Percentiles rank a stretch among this genome's conserved stretches.
Evolutionary conservation across 1,139 yeast genomes (phyloP).

Genomic region (Geotrichum candidum): DNA sequence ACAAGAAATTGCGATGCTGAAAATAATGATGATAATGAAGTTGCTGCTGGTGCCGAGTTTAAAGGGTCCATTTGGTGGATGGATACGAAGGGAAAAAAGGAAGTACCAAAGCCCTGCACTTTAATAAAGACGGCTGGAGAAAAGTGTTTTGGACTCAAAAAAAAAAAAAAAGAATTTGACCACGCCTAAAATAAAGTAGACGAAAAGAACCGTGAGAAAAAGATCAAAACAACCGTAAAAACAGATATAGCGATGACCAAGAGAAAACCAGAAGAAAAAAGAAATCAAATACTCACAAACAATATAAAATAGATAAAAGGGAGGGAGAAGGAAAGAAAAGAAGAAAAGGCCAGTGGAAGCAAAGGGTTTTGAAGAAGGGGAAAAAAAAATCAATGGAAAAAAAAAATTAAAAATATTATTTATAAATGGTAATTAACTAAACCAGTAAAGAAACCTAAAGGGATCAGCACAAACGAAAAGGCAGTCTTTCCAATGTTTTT

Average conservation of each 20-base stretch:
- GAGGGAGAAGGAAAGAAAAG: neutral
- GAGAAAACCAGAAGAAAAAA: neutral
- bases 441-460: neutral
- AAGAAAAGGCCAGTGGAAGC: neutral
- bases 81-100: neutral
- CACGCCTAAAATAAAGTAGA: too few relatives aligned
- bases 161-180: neutral
- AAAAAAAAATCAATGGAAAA: neutral
- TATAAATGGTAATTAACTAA: neutral
- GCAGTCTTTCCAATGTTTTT: neutral
- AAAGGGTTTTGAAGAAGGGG: neutral
- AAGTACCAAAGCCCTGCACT: neutral
- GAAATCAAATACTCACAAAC: neutral
- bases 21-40: neutral
- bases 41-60: neutral
- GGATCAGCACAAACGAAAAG: neutral
- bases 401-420: neutral
- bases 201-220: neutral
- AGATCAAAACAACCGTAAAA: neutral
- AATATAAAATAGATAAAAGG: neutral
- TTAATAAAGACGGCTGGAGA: neutral
- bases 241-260: neutral
- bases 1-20: neutral
- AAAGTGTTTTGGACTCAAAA: neutral
- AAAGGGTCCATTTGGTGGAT: neutral